Percentiles rank a stretch among this genome's conserved stretches.
phyloP scores from a whole-genome alignment of 164 flowering plant species.

The Aristolochia californica region DNA sequence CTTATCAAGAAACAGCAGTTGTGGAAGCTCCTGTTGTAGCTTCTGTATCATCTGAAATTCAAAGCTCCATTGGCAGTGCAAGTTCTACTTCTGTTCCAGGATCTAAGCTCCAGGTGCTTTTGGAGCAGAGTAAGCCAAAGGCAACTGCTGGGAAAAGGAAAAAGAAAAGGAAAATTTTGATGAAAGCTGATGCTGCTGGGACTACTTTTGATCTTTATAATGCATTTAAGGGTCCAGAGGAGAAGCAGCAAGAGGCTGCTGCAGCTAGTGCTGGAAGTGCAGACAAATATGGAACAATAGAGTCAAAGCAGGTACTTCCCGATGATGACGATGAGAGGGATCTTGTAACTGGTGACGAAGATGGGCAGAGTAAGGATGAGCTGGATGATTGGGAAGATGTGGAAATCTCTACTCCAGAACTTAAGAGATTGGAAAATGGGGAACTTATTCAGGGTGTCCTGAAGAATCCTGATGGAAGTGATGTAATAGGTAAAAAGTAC shows the following conservation, averaged over 20 bases:
- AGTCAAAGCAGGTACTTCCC: conserved; percentile 20
- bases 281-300: conserved; percentile 14
- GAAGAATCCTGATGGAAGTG: conserved; percentile 18
- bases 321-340: conserved; percentile 23
- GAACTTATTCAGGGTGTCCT: conserved; percentile 10
- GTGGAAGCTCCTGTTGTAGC: conserved; percentile 12
- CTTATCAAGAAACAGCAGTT: conserved; percentile 6
- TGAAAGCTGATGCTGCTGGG: conserved; percentile 86
- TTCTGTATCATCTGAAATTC: conserved; percentile 16
- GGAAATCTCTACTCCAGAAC: conserved; percentile 35
- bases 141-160: conserved; percentile 38
- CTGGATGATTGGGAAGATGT: conserved; percentile 96
- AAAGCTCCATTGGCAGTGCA: conserved; percentile 6
- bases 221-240: conserved; percentile 84
- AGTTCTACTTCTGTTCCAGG: conserved; percentile 13
- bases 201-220: conserved; percentile 65
- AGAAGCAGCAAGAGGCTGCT: conserved; percentile 39
- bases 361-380: conserved; percentile 34
- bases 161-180: conserved; percentile 52
- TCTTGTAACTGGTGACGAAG: conserved; percentile 14
- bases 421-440: conserved; percentile 30
- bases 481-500: conserved; percentile 42
- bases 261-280: conserved; percentile 16
- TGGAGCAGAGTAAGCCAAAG: conserved; percentile 36
- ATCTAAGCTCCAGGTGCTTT: conserved; percentile 28